Percentiles rank a stretch among this genome's conserved stretches.
Evolutionary conservation across 2,329 filamentous ascomycete genomes (phyloP).

Genomic region (Orbilia oligospora): DNA sequence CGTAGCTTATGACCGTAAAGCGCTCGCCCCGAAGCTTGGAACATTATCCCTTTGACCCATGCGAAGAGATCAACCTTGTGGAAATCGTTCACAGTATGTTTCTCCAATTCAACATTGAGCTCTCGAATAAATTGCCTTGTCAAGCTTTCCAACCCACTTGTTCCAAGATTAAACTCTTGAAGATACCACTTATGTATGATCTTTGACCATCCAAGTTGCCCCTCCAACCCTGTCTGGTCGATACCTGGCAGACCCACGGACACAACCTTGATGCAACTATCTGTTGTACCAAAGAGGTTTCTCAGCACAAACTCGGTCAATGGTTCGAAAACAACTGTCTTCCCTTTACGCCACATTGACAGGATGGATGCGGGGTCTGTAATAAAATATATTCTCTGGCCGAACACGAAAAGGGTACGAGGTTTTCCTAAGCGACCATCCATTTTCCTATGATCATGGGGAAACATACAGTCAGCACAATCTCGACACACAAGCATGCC

Average conservation of each 20-base stretch:
- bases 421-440: slow-evolving; percentile 33
- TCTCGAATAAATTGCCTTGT: slow-evolving; percentile 34
- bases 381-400: slow-evolving; percentile 50
- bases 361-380: slow-evolving; percentile 32
- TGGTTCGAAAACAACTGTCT: slow-evolving; percentile 44
- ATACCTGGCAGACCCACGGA: slow-evolving; percentile 17
- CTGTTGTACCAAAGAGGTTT: slow-evolving; percentile 20
- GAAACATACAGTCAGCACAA: background rate
- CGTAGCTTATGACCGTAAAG: slow-evolving; percentile 42
- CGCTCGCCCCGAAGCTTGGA: slow-evolving; percentile 38
- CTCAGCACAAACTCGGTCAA: slow-evolving; percentile 12
- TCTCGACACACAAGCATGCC: too few species aligned
- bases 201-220: slow-evolving; percentile 24
- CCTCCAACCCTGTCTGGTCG: slow-evolving; percentile 41
- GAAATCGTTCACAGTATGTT: background rate
- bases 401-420: slow-evolving; percentile 38
- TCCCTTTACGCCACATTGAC: slow-evolving; percentile 51
- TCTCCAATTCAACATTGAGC: slow-evolving; percentile 26
- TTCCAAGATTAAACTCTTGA: slow-evolving; percentile 24
- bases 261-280: slow-evolving; percentile 10
- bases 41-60: slow-evolving; percentile 52
- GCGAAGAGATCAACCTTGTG: slow-evolving; percentile 43
- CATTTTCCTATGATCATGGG: slow-evolving; percentile 19
- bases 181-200: slow-evolving; percentile 31
- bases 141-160: slow-evolving; percentile 35